A percentile compares a stretch with the other conserved stretches of the same genome.
These are phyloP conservation scores for Boletus sp. DNA, from an alignment of 768 basidiomycete species.

Conservation along the genomic window DNA sequence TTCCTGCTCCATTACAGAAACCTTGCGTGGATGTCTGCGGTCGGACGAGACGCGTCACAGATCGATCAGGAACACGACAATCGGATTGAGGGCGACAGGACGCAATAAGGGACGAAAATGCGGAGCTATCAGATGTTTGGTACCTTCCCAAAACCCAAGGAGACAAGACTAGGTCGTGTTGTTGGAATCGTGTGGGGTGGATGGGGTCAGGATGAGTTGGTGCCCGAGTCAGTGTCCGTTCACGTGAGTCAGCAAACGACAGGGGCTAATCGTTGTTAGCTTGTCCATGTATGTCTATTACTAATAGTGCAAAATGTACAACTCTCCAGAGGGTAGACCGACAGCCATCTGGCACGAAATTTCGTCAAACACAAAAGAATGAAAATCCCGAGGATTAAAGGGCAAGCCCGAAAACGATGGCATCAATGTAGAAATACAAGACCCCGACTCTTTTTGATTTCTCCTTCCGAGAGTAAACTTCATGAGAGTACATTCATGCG, in stretches of 20 bases:
- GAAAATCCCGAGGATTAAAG: slow-evolving; percentile 44
- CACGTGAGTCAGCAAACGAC: slow-evolving; percentile 19
- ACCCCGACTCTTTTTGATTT: slow-evolving; percentile 1
- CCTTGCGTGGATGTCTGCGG: slow-evolving; percentile 12
- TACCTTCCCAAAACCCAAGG: not conserved
- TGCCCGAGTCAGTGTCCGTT: slow-evolving; percentile 16
- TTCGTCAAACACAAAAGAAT: slow-evolving; percentile 54
- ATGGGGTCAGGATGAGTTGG: not conserved
- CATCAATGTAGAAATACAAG: slow-evolving; percentile 34
- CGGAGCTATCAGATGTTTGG: slow-evolving; percentile 2
- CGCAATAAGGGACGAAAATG: not conserved
- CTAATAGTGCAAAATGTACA: slow-evolving; percentile 45
- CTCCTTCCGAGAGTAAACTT: slow-evolving; percentile 40
- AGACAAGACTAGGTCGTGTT: not conserved
- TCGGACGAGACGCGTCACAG: slow-evolving; percentile 16
- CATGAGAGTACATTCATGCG: slow-evolving; percentile 46
- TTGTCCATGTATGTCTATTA: too few species aligned
- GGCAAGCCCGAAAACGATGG: slow-evolving; percentile 48
- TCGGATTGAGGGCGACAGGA: not conserved
- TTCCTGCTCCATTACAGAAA: slow-evolving; percentile 63
- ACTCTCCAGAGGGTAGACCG: slow-evolving; percentile 49
- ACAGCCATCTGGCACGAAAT: slow-evolving; percentile 49
- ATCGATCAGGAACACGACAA: slow-evolving; percentile 13
- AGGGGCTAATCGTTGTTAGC: slow-evolving; percentile 18
- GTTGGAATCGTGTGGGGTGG: not conserved